Conservation (phyloP, 768 basidiomycete genomes). For the Hydnum rufescens region DNA sequence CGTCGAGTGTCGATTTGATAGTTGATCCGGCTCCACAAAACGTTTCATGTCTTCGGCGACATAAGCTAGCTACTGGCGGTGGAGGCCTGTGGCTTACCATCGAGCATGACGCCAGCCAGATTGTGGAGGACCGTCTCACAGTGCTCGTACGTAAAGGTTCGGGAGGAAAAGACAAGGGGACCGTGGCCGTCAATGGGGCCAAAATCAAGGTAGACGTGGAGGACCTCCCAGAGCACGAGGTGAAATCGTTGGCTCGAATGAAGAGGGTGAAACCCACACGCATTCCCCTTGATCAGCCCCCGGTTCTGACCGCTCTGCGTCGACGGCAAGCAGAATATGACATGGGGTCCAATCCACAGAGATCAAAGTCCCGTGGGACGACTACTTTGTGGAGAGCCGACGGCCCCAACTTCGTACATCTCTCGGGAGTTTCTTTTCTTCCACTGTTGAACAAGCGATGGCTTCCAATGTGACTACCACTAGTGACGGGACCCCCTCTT, state of each 20-base stretch:
- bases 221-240: conserved; percentile 69
- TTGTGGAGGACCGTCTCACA: conserved; percentile 55
- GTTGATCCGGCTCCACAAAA: conserved; percentile 81
- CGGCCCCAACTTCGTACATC: neutral
- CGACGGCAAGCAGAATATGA: conserved; percentile 56
- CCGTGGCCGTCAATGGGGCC: conserved; percentile 78
- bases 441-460: conserved; percentile 54
- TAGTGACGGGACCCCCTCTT: neutral
- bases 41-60: conserved; percentile 66
- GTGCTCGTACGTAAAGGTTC: conserved; percentile 56
- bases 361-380: conserved; percentile 4
- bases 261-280: conserved; percentile 73
- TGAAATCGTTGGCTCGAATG: conserved; percentile 60
- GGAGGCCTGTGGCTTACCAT: conserved; percentile 91
- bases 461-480: conserved; percentile 41
- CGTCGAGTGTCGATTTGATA: conserved; percentile 61
- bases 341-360: conserved; percentile 24
- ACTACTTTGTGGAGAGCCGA: conserved; percentile 7
- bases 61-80: conserved; percentile 67
- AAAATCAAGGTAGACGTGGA: conserved; percentile 73
- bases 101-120: conserved; percentile 62
- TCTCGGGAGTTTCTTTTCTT: conserved; percentile 48
- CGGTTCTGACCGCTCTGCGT: conserved; percentile 51
- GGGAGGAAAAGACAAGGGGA: conserved; percentile 45
- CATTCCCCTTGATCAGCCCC: conserved; percentile 86